Percentiles rank a stretch among this genome's conserved stretches.
phyloP scores from a whole-genome alignment of 345 rosid species.

The Eucalyptus tenuipes region DNA sequence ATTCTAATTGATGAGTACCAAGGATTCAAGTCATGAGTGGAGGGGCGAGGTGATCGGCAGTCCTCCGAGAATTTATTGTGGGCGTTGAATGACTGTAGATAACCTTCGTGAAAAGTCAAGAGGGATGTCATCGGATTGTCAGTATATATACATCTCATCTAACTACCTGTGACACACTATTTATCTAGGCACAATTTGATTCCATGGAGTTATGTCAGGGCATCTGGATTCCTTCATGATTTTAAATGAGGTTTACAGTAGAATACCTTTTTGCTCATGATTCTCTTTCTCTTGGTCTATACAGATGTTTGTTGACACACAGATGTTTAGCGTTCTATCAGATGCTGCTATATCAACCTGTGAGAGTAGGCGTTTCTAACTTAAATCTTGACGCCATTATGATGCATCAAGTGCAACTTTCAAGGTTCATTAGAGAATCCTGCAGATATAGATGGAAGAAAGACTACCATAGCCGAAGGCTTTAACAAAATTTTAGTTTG shows the following conservation, averaged over 20 bases:
- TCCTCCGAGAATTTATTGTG: background rate
- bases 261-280: background rate
- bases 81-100: background rate
- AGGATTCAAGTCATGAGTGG: background rate
- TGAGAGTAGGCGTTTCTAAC: slow-evolving; percentile 41
- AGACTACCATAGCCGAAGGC: background rate
- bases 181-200: background rate
- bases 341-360: slow-evolving; percentile 65
- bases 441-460: background rate
- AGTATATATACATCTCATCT: background rate
- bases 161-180: background rate
- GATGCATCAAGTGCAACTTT: background rate
- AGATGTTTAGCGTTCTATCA: slow-evolving; percentile 59
- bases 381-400: background rate
- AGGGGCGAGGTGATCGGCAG: background rate
- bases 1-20: background rate
- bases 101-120: background rate
- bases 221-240: background rate
- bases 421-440: background rate
- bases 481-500: background rate
- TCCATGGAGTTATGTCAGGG: background rate
- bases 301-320: slow-evolving; percentile 82
- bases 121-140: background rate
- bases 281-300: background rate
- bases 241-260: background rate